Conservation (phyloP, 2,329 filamentous ascomycete species). For the Penicillium sp. region DNA sequence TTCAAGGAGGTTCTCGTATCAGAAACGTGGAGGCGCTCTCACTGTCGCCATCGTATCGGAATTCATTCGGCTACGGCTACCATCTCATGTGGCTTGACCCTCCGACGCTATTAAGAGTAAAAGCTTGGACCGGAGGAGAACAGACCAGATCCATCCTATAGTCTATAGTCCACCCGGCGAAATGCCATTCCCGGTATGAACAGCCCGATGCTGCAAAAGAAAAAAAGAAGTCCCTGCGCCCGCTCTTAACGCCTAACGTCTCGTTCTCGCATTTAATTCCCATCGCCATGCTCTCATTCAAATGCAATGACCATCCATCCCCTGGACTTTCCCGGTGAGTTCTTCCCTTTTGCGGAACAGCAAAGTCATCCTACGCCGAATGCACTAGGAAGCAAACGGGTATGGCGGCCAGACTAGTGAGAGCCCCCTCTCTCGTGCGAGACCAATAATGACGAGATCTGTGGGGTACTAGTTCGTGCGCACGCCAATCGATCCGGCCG, state of each 20-base stretch:
- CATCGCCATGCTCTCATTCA: neutral
- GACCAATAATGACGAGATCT: slow-evolving; percentile 19
- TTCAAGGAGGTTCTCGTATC: neutral
- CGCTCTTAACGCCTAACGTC: neutral
- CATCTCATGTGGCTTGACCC: no score
- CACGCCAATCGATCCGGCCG: slow-evolving; percentile 27
- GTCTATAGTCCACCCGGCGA: neutral
- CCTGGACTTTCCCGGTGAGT: neutral
- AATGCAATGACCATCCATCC: neutral
- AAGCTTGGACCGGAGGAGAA: neutral
- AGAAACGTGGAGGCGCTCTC: neutral
- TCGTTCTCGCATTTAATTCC: slow-evolving; percentile 4
- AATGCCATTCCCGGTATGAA: no score
- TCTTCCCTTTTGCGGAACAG: slow-evolving; percentile 9
- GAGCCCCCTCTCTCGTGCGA: slow-evolving; percentile 14
- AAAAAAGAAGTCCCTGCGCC: no score
- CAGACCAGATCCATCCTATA: no score
- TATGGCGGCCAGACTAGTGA: slow-evolving; percentile 24
- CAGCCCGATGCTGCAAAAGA: no score
- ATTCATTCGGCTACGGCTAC: no score
- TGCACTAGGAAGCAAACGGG: slow-evolving; percentile 12
- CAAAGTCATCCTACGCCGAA: slow-evolving; percentile 9
- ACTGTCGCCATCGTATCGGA: no score
- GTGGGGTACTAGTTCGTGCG: slow-evolving; percentile 26
- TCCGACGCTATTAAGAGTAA: neutral